Percentiles rank a stretch among this genome's conserved stretches.
Conservation (phyloP, 345 rosid species). For the Melaleuca quinquenervia region DNA sequence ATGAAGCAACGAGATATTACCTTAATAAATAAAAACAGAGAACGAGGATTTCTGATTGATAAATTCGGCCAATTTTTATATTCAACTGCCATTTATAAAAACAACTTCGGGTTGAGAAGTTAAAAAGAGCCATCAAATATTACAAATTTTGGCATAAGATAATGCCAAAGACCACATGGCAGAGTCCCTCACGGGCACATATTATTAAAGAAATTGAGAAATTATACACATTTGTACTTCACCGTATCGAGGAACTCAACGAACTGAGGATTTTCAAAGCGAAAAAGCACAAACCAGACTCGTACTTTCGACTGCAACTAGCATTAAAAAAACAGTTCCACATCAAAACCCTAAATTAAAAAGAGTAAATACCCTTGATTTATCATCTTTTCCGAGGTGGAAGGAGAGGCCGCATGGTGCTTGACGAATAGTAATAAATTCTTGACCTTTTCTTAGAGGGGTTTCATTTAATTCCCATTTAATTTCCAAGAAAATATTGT, state of each 20-base stretch:
- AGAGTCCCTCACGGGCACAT: not conserved
- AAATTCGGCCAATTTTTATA: not conserved
- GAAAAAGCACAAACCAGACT: not conserved
- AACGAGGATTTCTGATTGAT: not conserved
- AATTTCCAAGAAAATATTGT: not conserved
- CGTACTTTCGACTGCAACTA: not conserved
- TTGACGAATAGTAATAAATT: not conserved
- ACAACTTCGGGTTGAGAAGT: not conserved
- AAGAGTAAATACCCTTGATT: not conserved
- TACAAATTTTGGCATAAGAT: not conserved
- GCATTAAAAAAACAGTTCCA: not conserved
- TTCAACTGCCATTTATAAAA: not conserved
- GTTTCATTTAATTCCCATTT: not conserved
- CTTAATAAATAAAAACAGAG: not conserved
- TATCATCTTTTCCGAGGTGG: not conserved
- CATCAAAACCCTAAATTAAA: not conserved
- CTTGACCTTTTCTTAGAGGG: not conserved
- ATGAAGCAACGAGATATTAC: not conserved
- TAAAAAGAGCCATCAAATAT: not conserved
- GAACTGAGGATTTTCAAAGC: not conserved
- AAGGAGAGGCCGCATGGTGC: not conserved
- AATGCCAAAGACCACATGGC: not conserved
- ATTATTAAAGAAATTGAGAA: not conserved
- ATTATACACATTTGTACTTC: not conserved
- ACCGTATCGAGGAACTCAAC: not conserved